Evolutionary conservation across 106 monocot species (phyloP), one percentile per base, ranked within the genome.

Genomic region (Dendrobium chrysotoxum): DNA sequence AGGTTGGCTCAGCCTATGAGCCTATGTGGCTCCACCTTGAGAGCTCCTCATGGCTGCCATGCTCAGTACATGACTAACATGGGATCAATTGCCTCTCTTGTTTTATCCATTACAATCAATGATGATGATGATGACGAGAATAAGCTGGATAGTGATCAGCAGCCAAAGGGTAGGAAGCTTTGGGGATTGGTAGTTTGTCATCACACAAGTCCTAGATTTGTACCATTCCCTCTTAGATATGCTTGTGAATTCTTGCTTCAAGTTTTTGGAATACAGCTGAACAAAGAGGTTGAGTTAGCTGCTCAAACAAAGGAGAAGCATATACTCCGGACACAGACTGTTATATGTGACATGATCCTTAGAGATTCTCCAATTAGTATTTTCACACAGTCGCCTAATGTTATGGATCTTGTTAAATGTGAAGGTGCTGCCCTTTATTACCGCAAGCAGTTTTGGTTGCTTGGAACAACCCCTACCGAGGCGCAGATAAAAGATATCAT

Each of bases 161-260:
- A 91, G 75, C 84, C 54, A 17, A 90, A 80, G 71, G 88, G 80
- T 8, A 85, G 82, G 79, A 97, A 89, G 82, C 92, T 97, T 9
- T 97, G 96, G 96, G 94, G 96, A 5, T 77, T 97, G 83, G 86
- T 97, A 75, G 96, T 94, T 23, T 97, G 96, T 61, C 96, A 97
- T 83, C 92, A 94, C 75, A 84, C 88, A 4, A 85, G 53, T 45
- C 86, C 94, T 8, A 87, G 90, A 80, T 94, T 94, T 75, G 79
- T 97, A 30, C 92, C 94, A n/a, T 97, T 97, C 70, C 96, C 96
- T 2, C 90, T 97, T 35, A 87, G 96, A 73, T 97, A 97, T 81
- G 94, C 96, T 11, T 97, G 96, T 83, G 94, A 97, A 73, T 92
- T 97, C 68, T 75, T 97, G 76, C 77, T 94, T 77, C 96, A 97